Percentiles rank a stretch among this genome's conserved stretches.
phyloP scores from a whole-genome alignment of 106 monocot genomes.

The Dioscorea alata region DNA sequence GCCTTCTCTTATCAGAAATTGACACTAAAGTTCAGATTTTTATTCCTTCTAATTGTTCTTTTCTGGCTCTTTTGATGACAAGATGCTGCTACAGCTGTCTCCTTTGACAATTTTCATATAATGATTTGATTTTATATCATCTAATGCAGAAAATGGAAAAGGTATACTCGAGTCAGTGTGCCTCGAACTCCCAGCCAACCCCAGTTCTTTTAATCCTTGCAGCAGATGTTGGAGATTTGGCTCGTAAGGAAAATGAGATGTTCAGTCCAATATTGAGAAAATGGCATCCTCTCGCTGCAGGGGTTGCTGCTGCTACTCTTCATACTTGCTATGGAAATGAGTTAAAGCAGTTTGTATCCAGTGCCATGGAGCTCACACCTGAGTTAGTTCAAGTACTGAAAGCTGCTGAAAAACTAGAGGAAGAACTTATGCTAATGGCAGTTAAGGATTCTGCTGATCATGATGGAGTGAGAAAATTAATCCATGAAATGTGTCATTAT shows the following conservation, averaged over 20 bases:
- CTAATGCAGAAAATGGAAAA: conserved; percentile 77
- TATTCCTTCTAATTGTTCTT: neutral
- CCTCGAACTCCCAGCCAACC: conserved; percentile 33
- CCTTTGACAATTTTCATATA: neutral
- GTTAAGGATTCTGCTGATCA: conserved; percentile 96
- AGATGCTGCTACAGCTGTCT: neutral
- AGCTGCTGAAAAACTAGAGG: conserved; percentile 92
- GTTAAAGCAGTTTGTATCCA: conserved; percentile 77
- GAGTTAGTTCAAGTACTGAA: conserved; percentile 82
- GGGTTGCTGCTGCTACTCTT: conserved; percentile 93
- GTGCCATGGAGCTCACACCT: conserved; percentile 70
- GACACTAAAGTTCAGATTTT: neutral
- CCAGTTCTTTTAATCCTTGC: conserved; percentile 80
- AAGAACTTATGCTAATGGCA: conserved; percentile 84
- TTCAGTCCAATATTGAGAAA: conserved; percentile 85
- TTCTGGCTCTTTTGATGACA: neutral
- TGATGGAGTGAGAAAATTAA: conserved; percentile 84
- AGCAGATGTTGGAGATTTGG: conserved; percentile 76
- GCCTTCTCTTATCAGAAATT: neutral
- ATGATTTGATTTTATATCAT: neutral
- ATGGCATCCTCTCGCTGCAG: conserved; percentile 93
- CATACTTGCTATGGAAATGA: conserved; percentile 97
- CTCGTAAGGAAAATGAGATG: conserved; percentile 70
- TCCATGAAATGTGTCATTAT: conserved; percentile 94
- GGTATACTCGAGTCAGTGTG: conserved; percentile 63